A percentile compares a stretch with the other conserved stretches of the same genome.
Evolutionary conservation across 2,329 filamentous ascomycete species (phyloP).

Genomic region (Colletotrichum lini): DNA sequence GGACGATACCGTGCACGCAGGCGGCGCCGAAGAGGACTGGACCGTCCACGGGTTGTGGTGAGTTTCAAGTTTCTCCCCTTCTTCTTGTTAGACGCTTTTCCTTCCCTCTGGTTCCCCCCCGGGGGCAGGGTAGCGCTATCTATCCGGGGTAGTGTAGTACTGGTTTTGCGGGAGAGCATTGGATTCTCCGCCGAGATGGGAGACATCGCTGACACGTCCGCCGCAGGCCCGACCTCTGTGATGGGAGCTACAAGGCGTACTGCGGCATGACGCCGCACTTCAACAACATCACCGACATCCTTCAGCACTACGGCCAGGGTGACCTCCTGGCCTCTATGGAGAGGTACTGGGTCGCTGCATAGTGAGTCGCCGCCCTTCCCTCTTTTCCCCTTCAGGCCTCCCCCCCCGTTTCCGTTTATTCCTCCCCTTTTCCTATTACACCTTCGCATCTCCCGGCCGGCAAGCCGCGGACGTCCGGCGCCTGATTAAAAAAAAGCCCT

Average conservation of each 20-base stretch:
- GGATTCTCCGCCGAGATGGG: not conserved
- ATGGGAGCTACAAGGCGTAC: conserved; percentile 59
- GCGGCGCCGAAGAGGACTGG: conserved; percentile 60
- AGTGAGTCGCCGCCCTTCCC: conserved; percentile 47
- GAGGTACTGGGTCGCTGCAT: conserved; percentile 59
- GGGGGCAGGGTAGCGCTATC: not conserved
- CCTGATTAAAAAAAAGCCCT: conserved; percentile 4
- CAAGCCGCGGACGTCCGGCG: not conserved
- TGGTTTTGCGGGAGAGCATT: not conserved
- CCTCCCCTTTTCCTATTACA: conserved; percentile 10
- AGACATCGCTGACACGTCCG: not conserved
- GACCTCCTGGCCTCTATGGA: conserved; percentile 58
- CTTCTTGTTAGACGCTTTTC: too few species aligned
- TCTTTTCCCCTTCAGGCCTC: conserved; percentile 10
- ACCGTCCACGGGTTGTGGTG: conserved; percentile 62
- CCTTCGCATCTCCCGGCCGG: not conserved
- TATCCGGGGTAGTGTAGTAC: not conserved
- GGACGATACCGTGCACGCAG: conserved; percentile 57
- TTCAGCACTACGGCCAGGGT: conserved; percentile 55
- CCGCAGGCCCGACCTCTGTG: conserved; percentile 60
- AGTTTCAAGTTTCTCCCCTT: conserved; percentile 20
- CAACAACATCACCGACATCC: conserved; percentile 59
- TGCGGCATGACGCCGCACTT: conserved; percentile 59
- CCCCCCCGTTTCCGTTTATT: not conserved
- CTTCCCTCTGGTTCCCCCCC: not conserved